Conservation (phyloP, 768 basidiomycete genomes). For the Termitomyces sp. region DNA sequence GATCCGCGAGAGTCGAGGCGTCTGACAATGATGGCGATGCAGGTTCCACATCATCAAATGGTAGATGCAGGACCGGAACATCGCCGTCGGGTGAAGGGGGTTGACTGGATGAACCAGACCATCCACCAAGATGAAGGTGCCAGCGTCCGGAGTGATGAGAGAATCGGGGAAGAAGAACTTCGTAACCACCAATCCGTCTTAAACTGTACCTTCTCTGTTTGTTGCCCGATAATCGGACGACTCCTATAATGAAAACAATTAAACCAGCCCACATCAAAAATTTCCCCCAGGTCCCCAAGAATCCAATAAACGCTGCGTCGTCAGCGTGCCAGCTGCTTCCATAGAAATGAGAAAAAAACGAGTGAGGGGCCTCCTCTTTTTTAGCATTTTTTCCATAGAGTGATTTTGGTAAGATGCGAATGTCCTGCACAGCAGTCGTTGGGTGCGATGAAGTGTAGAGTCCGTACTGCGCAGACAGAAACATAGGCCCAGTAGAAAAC, state of each 20-base stretch:
- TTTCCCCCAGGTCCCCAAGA: constrained; percentile 88
- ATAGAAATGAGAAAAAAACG: constrained; percentile 97
- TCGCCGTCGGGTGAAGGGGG: constrained; percentile 36
- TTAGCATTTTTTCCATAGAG: constrained; percentile 97
- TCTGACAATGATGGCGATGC: constrained; percentile 54
- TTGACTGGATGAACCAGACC: constrained; percentile 40
- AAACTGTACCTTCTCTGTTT: constrained; percentile 58
- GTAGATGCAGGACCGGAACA: constrained; percentile 56
- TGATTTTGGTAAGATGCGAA: constrained; percentile 91
- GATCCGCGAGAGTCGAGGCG: constrained; percentile 35
- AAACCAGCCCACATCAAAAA: constrained; percentile 81
- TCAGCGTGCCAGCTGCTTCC: constrained; percentile 98
- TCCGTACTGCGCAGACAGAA: constrained; percentile 90
- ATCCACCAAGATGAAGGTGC: constrained; percentile 66
- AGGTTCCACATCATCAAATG: constrained; percentile 44
- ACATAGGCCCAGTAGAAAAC: constrained; percentile 99
- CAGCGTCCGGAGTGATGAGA: constrained; percentile 66
- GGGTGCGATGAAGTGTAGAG: constrained; percentile 73
- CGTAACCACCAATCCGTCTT: constrained; percentile 65
- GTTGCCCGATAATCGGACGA: constrained; percentile 49
- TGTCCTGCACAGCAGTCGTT: constrained; percentile 57
- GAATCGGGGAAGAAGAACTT: constrained; percentile 73
- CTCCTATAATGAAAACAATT: constrained; percentile 63
- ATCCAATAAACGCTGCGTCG: constrained; percentile 95
- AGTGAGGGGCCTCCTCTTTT: constrained; percentile 74